Conservation (phyloP, 495 filamentous ascomycete genomes). For the Xylaria flabelliformis region DNA sequence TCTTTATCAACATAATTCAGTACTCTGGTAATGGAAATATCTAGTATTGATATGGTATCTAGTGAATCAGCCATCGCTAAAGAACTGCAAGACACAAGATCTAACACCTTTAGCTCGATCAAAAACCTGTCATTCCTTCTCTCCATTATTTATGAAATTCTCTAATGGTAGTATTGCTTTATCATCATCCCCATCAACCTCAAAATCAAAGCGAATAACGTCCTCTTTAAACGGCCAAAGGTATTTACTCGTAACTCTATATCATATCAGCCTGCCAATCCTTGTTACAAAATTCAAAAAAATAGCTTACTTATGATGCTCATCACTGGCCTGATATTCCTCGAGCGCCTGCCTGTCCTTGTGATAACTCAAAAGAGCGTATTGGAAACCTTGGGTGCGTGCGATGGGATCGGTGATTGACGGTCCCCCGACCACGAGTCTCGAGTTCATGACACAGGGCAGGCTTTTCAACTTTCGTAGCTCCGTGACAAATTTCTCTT, state of each 20-base stretch:
- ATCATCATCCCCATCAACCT: conserved; percentile 51
- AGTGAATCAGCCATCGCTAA: background rate
- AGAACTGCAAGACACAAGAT: background rate
- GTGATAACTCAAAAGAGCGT: conserved; percentile 55
- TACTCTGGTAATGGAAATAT: background rate
- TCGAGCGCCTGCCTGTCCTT: conserved; percentile 48
- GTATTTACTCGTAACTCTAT: conserved; percentile 51
- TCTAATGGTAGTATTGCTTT: background rate
- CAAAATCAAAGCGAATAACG: conserved; percentile 58
- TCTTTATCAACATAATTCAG: background rate
- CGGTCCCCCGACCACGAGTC: conserved; percentile 54
- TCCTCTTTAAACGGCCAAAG: conserved; percentile 57
- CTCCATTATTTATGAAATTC: background rate
- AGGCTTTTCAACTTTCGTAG: conserved; percentile 52
- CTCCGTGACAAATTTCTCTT: conserved; percentile 49
- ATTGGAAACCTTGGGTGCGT: conserved; percentile 56
- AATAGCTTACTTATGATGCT: conserved; percentile 51
- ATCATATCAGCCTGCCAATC: background rate
- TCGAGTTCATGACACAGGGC: conserved; percentile 48
- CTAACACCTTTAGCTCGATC: background rate
- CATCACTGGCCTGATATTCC: conserved; percentile 55
- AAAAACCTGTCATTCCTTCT: background rate
- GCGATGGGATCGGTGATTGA: conserved; percentile 54
- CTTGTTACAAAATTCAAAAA: background rate
- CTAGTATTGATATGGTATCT: background rate